A percentile compares a stretch with the other conserved stretches of the same genome.
Evolutionary conservation across 2,329 filamentous ascomycete genomes (phyloP).

Genomic region (Aspergillus sp.): DNA sequence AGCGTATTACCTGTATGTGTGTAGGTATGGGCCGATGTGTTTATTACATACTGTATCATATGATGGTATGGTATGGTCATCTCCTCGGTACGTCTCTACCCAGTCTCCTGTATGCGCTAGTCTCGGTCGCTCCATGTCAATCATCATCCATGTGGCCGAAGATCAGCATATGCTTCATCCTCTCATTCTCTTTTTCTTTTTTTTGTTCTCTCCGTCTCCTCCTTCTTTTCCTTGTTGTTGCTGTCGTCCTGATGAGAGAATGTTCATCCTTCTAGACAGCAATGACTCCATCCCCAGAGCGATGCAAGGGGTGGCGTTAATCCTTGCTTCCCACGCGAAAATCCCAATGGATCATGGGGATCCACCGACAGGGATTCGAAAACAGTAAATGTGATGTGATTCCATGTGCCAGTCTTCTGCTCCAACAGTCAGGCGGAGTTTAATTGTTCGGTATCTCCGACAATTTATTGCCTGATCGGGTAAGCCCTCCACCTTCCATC

Average conservation of each 20-base stretch:
- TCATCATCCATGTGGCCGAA: background rate
- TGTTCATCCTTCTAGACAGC: background rate
- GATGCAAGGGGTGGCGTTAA: conserved; percentile 9
- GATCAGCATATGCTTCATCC: background rate
- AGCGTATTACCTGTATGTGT: too few relatives aligned
- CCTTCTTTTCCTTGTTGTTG: background rate
- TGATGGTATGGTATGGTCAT: background rate
- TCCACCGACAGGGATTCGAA: too few relatives aligned
- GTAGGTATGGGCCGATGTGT: too few relatives aligned
- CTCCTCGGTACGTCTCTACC: too few relatives aligned
- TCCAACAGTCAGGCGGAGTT: too few relatives aligned
- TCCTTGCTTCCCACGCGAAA: conserved; percentile 20
- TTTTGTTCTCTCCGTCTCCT: background rate
- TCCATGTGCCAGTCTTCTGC: too few relatives aligned
- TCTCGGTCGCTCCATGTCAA: background rate
- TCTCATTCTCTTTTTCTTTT: background rate
- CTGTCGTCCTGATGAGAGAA: background rate
- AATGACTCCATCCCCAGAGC: background rate
- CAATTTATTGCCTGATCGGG: too few relatives aligned
- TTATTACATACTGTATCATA: too few relatives aligned
- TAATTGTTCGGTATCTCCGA: too few relatives aligned
- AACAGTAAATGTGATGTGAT: too few relatives aligned
- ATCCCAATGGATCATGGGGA: background rate
- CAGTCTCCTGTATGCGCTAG: background rate
- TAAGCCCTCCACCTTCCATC: too few relatives aligned